Base-by-base conservation (phyloP, 306 rosid genomes). In the Acmispon strigosus region DNA sequence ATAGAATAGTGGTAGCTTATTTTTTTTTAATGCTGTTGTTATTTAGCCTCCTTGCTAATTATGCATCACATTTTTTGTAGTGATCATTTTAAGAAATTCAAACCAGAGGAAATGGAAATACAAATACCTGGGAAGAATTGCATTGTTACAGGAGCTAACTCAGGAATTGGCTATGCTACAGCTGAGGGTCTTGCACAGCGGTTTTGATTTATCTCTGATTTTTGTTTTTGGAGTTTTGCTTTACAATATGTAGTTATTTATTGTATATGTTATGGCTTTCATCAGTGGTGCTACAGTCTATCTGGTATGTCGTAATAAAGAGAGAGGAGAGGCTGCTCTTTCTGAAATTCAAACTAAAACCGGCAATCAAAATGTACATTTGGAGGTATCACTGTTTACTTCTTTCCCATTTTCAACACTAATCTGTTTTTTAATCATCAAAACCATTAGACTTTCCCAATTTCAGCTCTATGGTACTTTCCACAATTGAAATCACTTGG, bases 141-240 rank as follows among this genome's bases (percentile, higher is more conserved):
- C 87, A 51, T 94, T 41, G 95, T 94, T 48, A 94, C 98, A 0
- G 98, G 98, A 63, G 98, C 98, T 15, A 94, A 94, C 83, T 94
- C 98, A 8, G 98, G 98, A 77, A 78, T 94, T 68, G 98, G 96
- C 56, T 89, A 81, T 68, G 90, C 97, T n/a, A 62, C 97, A 14
- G 98, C 97, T 0, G 75, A 88, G 89, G 95, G 89, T 78, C 89
- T 94, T 45, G 98, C 98, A 20, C 81, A 83, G 18, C 92, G 92
- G 98, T 90, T 48, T 76, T 15, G 19, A 84, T 74, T 56, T 55
- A 70, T 60, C 51, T 74, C 53, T 66, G 11, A 8, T 60, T 60
- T 42, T 69, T 62, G 20, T 20, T 69, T 54, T 12, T 72, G 37
- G 10, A 45, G 29, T 41, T 60, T 20, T 4, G 17, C 17, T 67